Conservation (phyloP, 371 early-diverging fungal genomes). For the Phascolomyces articulosus region DNA sequence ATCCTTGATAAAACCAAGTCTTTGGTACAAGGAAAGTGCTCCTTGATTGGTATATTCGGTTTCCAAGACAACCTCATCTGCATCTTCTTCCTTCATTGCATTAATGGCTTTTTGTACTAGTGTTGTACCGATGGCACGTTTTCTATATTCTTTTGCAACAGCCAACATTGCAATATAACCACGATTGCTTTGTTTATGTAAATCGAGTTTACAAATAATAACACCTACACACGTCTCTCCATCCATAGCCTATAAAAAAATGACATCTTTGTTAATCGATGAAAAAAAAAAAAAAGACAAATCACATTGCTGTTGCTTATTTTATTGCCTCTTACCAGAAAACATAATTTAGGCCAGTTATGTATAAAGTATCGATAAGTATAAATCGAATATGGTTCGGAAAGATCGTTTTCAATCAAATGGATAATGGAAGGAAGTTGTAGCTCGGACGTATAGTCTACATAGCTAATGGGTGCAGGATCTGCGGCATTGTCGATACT, state of each 20-base stretch:
- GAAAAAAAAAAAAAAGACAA: no score
- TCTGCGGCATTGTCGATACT: conserved; percentile 1
- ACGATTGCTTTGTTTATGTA: conserved; percentile 68
- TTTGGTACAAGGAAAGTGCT: conserved; percentile 87
- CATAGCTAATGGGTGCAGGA: conserved; percentile 48
- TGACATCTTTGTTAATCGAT: no score
- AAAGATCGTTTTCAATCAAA: conserved; percentile 89
- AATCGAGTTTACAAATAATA: conserved; percentile 89
- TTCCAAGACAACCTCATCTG: conserved; percentile 93
- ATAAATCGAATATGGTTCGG: conserved; percentile 96
- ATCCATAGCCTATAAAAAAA: conserved; percentile 58
- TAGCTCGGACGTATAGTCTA: conserved; percentile 64
- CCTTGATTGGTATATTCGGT: conserved; percentile 90
- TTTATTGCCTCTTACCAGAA: conserved; percentile 57
- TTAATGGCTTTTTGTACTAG: conserved; percentile 76
- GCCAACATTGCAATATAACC: conserved; percentile 99
- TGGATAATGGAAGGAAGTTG: conserved; percentile 75
- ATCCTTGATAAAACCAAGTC: conserved; percentile 92
- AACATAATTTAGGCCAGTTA: conserved; percentile 87
- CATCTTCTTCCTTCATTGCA: conserved; percentile 76
- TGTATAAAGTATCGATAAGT: conserved; percentile 97
- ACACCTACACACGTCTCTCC: conserved; percentile 77
- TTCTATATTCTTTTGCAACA: conserved; percentile 77
- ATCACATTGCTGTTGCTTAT: not conserved
- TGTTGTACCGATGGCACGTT: conserved; percentile 77